These are phyloP conservation scores for Gryganskiella cystojenkinii DNA, from an alignment of 192 early-diverging fungal genomes.

Conservation along the genomic window DNA sequence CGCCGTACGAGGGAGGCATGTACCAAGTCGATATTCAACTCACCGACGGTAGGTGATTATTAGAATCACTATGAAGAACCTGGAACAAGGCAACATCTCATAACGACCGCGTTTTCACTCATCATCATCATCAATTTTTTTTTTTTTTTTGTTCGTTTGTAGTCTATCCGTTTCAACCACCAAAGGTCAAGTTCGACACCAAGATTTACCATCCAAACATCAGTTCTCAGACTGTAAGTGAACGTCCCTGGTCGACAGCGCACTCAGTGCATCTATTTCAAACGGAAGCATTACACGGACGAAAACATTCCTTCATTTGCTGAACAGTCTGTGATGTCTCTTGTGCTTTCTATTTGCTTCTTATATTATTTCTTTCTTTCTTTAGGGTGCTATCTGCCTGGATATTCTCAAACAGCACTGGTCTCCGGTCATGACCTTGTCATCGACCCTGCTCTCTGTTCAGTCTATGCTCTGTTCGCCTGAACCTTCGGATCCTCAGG, in stretches of 20 bases:
- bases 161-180: slow-evolving; percentile 61
- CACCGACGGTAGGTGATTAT: slow-evolving; percentile 34
- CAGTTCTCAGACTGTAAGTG: slow-evolving; percentile 62
- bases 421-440: slow-evolving; percentile 75
- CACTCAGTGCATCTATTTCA: neutral
- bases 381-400: slow-evolving; percentile 48
- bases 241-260: neutral
- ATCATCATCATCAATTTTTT: neutral
- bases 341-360: neutral
- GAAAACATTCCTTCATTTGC: neutral
- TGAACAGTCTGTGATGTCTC: neutral
- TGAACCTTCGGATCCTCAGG: slow-evolving; percentile 67
- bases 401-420: slow-evolving; percentile 85
- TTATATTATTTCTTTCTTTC: neutral
- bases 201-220: slow-evolving; percentile 66
- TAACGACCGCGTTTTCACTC: neutral
- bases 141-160: neutral
- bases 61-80: too few relatives aligned
- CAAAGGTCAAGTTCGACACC: slow-evolving; percentile 65
- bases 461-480: slow-evolving; percentile 60
- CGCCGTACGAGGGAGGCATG: slow-evolving; percentile 46
- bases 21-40: slow-evolving; percentile 46
- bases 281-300: neutral
- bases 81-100: neutral
- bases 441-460: slow-evolving; percentile 59